phyloP scores from a whole-genome alignment of 352 stramenopile species.

The Halophytophthora polymorphica region DNA sequence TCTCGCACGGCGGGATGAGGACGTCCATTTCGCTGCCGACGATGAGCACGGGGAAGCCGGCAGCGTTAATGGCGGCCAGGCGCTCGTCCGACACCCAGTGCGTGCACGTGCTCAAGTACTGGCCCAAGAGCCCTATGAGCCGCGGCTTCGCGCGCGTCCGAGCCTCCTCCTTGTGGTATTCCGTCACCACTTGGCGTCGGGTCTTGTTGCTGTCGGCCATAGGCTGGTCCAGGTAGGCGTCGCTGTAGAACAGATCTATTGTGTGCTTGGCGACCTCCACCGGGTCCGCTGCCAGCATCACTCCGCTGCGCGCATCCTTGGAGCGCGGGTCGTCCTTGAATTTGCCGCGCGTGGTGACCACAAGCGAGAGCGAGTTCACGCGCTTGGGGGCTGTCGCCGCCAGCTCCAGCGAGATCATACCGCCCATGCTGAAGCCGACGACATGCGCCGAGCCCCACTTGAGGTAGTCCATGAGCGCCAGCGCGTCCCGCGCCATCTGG shows the following conservation, averaged over 20 bases:
- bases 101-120: too few relatives aligned
- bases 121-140: slow-evolving; percentile 4
- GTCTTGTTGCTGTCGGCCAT: slow-evolving; percentile 15
- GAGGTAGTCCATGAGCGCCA: slow-evolving; percentile 47
- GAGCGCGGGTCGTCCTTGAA: slow-evolving; percentile 27
- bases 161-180: not conserved
- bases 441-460: slow-evolving; percentile 39
- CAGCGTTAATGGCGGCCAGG: slow-evolving; percentile 28
- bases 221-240: slow-evolving; percentile 11
- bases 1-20: slow-evolving; percentile 40
- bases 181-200: slow-evolving; percentile 4
- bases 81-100: slow-evolving; percentile 55
- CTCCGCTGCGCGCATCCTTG: slow-evolving; percentile 10
- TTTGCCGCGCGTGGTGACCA: slow-evolving; percentile 46
- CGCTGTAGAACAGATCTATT: slow-evolving; percentile 20
- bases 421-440: slow-evolving; percentile 41
- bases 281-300: slow-evolving; percentile 15
- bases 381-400: slow-evolving; percentile 30
- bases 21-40: slow-evolving; percentile 44
- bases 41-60: slow-evolving; percentile 48
- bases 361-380: slow-evolving; percentile 42
- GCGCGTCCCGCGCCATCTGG: slow-evolving; percentile 44
- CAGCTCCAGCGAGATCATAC: slow-evolving; percentile 58
- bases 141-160: not conserved
- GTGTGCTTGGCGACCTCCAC: slow-evolving; percentile 11